phyloP scores from a whole-genome alignment of 805 yeast species.

The Starmerella potacharoeniae region DNA sequence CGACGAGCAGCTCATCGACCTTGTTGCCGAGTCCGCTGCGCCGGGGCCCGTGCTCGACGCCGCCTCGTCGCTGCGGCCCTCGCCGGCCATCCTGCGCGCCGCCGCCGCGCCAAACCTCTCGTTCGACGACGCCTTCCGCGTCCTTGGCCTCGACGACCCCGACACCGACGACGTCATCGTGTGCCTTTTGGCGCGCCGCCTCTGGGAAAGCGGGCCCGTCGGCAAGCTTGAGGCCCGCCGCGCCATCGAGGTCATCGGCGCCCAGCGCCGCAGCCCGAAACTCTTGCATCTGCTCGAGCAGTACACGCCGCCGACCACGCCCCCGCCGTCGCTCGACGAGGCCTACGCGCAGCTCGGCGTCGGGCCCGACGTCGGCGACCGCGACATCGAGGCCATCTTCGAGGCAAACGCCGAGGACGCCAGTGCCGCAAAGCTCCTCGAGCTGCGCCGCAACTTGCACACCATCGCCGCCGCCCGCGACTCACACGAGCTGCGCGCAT shows the following conservation, averaged over 20 bases:
- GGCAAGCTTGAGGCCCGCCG: slow-evolving; percentile 5
- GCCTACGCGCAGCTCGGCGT: slow-evolving; percentile 46
- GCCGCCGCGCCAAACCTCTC: neutral
- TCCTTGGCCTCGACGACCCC: neutral
- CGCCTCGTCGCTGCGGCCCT: slow-evolving; percentile 3
- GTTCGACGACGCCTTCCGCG: neutral
- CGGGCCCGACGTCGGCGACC: slow-evolving; percentile 46
- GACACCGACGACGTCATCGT: neutral
- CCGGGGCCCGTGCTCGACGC: slow-evolving; percentile 5
- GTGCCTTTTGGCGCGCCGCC: neutral
- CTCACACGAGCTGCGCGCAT: slow-evolving; percentile 43
- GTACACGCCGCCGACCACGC: slow-evolving; percentile 28
- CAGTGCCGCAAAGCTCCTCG: slow-evolving; percentile 40
- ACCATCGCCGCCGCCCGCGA: slow-evolving; percentile 43
- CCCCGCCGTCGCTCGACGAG: slow-evolving; percentile 32
- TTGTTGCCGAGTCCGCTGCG: slow-evolving; percentile 1
- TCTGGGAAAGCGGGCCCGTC: slow-evolving; percentile 1
- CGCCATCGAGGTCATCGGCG: neutral
- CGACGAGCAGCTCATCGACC: slow-evolving; percentile 16
- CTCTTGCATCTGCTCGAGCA: neutral
- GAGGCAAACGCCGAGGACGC: slow-evolving; percentile 46
- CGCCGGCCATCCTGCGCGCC: neutral
- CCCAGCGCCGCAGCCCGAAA: neutral
- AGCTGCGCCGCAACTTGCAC: slow-evolving; percentile 46
- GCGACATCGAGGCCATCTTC: slow-evolving; percentile 63